These are phyloP conservation scores for Epichloe hybrida DNA, from an alignment of 2,329 filamentous ascomycete genomes.

Conservation along the genomic window DNA sequence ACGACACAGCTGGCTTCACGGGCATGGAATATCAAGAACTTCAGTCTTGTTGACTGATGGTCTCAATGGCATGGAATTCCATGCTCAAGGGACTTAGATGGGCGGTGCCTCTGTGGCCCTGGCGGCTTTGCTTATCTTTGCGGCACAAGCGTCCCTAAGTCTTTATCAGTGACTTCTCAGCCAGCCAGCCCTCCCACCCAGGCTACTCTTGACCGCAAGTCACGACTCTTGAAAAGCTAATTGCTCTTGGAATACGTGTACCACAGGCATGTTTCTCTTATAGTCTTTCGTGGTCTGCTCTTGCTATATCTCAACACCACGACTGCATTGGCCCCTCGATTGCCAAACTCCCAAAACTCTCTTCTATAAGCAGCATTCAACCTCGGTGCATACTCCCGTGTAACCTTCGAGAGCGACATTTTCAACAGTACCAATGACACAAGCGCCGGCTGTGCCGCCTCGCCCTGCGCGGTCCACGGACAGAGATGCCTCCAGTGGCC, in stretches of 20 bases:
- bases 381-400: neutral
- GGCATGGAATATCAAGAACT: neutral
- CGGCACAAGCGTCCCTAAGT: neutral
- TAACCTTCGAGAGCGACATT: slow-evolving; percentile 18
- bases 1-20: neutral
- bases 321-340: neutral
- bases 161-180: slow-evolving; percentile 3
- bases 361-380: neutral
- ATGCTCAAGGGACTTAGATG: neutral
- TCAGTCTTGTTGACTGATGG: neutral
- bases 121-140: slow-evolving; percentile 5
- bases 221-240: slow-evolving; percentile 1
- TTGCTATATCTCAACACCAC: neutral
- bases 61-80: neutral
- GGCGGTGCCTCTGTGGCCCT: neutral
- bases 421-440: slow-evolving; percentile 36
- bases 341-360: neutral
- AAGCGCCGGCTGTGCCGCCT: slow-evolving; percentile 41
- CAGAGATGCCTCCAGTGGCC: slow-evolving; percentile 22
- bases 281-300: neutral
- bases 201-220: neutral
- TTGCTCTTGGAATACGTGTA: neutral
- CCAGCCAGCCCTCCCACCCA: neutral
- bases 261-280: slow-evolving; percentile 1
- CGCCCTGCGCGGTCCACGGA: slow-evolving; percentile 40